Evolutionary conservation across 2,329 filamentous ascomycete genomes (phyloP), one percentile per base, ranked within the genome.

Genomic region (Penicillium hesseltinei): DNA sequence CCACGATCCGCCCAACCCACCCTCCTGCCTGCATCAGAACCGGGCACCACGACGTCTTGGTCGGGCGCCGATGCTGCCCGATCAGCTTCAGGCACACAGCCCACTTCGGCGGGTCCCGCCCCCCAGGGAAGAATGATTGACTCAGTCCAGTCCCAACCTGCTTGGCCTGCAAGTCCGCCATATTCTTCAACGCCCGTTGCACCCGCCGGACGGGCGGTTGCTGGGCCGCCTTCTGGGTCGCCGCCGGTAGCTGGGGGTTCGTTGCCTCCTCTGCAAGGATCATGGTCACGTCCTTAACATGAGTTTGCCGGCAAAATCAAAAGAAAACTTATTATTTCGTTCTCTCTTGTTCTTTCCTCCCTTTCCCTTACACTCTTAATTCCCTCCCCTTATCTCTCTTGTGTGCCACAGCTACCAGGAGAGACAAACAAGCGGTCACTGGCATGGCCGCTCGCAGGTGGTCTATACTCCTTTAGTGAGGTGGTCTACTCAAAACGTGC

Each of bases 231-330:
- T 46, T 39, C 62, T 4, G 57, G 50, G 19, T 58, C 63, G 25
- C 55, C 63, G 13, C 45, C 60, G 7, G 46, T 65, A n/a, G 40
- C 62, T 38, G 65, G 65, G 11, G 57, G 51, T 2, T 33, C 60
- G n/a, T 36, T 67, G 33, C 63, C 65, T 23, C 65, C 63, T 21
- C 54, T 66, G 25, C 63, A 67, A 47, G 59, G 61, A n/a, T 45
- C 60, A 9, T 67, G 65, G 65, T 38, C 62, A 19, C 62, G 62
- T n/a, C 25, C 59, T 51, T 66, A 47, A 60, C 6, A 36, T 19
- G 23, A 17, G 21, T 35, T 51, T 55, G 23, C 25, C 2, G 13
- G 17, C 36, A 19, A 40, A 15, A 54, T 48, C 42, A 21, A 43
- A 5, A 21, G 36, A 7, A 39, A 21, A n/a, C 15, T 51, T 49